These are phyloP conservation scores for Tausonia pullulans DNA, from an alignment of 1,284 basidiomycete species.

Conservation along the genomic window DNA sequence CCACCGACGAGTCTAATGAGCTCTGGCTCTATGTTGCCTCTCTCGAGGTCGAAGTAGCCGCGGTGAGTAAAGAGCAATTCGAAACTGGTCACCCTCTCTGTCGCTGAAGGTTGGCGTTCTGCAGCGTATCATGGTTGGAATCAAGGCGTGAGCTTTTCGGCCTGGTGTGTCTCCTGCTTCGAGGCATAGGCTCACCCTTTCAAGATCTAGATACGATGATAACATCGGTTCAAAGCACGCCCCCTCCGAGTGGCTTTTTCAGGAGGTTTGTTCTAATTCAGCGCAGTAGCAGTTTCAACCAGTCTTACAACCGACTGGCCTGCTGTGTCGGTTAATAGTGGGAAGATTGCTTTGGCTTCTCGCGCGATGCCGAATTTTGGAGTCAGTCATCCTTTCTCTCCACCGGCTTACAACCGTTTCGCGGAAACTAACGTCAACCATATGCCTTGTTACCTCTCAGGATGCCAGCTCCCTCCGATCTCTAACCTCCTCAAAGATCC, in stretches of 20 bases:
- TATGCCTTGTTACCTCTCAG: constrained; percentile 29
- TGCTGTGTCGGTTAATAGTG: not conserved
- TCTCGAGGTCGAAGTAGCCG: too few relatives aligned
- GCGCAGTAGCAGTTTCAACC: too few relatives aligned
- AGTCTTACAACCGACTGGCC: not conserved
- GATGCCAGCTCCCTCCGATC: constrained; percentile 53
- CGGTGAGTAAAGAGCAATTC: too few relatives aligned
- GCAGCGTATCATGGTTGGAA: constrained; percentile 1
- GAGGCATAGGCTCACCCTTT: not conserved
- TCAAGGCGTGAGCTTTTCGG: not conserved
- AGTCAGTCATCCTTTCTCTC: not conserved
- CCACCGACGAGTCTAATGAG: too few relatives aligned
- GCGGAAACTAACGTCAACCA: too few relatives aligned
- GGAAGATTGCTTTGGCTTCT: not conserved
- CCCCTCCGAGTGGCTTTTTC: not conserved
- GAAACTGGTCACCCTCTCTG: too few relatives aligned
- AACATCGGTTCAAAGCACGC: not conserved
- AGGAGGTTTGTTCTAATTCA: too few relatives aligned
- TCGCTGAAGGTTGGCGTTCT: not conserved
- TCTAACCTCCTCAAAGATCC: constrained; percentile 50
- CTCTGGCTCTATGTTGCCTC: too few relatives aligned
- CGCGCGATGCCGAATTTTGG: not conserved
- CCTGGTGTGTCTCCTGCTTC: not conserved
- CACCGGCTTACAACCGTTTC: too few relatives aligned
- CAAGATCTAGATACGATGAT: not conserved